phyloP scores from a whole-genome alignment of 2,329 filamentous ascomycete genomes.

The Pseudopithomyces chartarum region DNA sequence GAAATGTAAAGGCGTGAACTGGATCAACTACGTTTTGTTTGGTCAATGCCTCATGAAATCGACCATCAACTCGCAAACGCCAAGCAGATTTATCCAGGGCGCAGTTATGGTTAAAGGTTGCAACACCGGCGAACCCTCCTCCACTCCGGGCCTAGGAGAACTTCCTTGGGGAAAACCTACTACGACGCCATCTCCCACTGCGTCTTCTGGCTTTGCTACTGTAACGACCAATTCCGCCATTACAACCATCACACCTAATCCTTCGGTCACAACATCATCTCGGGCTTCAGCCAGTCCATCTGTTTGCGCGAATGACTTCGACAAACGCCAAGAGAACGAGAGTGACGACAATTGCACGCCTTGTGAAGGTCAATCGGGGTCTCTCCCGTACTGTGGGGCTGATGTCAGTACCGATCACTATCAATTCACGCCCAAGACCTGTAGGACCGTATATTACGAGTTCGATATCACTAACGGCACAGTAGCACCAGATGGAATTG shows the following conservation, averaged over 20 bases:
- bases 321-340: constrained; percentile 9
- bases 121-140: no score
- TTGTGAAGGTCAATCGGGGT: constrained; percentile 39
- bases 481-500: constrained; percentile 36
- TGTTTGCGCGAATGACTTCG: not conserved
- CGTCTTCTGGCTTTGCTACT: no score
- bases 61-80: no score
- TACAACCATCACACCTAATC: constrained; percentile 14
- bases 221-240: not conserved
- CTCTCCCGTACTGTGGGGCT: constrained; percentile 37
- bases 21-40: no score
- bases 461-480: constrained; percentile 44
- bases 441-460: constrained; percentile 46
- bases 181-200: not conserved
- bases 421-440: constrained; percentile 44
- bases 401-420: constrained; percentile 44
- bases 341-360: constrained; percentile 21
- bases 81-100: no score
- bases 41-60: no score
- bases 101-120: no score
- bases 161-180: no score
- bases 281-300: constrained; percentile 14
- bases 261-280: constrained; percentile 6
- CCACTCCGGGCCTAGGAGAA: no score
- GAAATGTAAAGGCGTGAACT: no score